Conservation (phyloP, 2,329 filamentous ascomycete species). For the Colletotrichum graminicola region DNA sequence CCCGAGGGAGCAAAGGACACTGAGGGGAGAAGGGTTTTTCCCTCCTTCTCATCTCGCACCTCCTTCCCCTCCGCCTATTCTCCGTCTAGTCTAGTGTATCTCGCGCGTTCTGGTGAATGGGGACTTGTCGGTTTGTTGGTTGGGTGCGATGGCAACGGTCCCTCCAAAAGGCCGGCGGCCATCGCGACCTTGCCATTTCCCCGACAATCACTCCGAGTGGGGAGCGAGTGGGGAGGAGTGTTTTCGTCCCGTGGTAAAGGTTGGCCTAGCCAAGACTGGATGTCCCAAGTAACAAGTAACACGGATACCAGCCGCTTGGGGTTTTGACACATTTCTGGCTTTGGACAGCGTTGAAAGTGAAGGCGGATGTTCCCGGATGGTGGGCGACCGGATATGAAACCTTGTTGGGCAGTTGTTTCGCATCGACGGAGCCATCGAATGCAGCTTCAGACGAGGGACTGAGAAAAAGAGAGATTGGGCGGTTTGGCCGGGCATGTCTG, state of each 20-base stretch:
- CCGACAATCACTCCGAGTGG: constrained; percentile 36
- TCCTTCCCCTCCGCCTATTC: not conserved
- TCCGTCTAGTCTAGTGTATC: too few species aligned
- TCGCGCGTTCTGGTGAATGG: constrained; percentile 12
- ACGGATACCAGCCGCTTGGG: not conserved
- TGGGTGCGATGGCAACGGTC: constrained; percentile 10
- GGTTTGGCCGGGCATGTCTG: not conserved
- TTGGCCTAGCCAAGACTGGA: constrained; percentile 23
- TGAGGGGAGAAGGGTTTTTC: constrained; percentile 22
- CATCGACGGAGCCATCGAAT: not conserved
- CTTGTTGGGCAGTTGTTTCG: constrained; percentile 32
- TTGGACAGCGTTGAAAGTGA: not conserved
- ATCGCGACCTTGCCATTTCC: constrained; percentile 24
- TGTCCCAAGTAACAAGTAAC: constrained; percentile 6
- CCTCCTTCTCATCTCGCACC: constrained; percentile 6
- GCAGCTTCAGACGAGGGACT: not conserved
- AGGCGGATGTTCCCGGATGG: constrained; percentile 22
- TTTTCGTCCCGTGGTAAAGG: constrained; percentile 26
- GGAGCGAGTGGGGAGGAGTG: constrained; percentile 10
- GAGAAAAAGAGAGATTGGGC: not conserved
- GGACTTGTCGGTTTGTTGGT: constrained; percentile 17
- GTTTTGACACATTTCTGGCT: not conserved
- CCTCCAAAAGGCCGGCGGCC: constrained; percentile 2
- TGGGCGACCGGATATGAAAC: constrained; percentile 18
- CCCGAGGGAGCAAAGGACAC: constrained; percentile 17